A percentile compares a stretch with the other conserved stretches of the same genome.
phyloP scores from a whole-genome alignment of 805 yeast genomes.

The Hanseniaspora singularis region DNA sequence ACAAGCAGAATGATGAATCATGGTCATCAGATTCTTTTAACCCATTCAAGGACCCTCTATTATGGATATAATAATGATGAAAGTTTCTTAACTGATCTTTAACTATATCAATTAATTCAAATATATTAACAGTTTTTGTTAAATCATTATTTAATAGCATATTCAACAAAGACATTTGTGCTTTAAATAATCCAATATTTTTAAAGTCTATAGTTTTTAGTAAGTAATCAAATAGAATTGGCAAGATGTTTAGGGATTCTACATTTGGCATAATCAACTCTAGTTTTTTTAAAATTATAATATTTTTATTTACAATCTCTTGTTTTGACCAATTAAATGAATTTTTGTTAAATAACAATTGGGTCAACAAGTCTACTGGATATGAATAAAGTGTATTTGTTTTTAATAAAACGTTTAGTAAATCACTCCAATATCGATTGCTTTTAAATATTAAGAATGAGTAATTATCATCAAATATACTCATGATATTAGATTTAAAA shows the following conservation, averaged over 20 bases:
- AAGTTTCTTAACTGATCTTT: not conserved
- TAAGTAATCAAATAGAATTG: not conserved
- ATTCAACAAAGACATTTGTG: constrained; percentile 1
- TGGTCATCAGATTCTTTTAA: not conserved
- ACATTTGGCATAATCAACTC: not conserved
- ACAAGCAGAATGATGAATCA: constrained; percentile 2
- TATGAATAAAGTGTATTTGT: not conserved
- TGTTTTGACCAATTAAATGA: constrained; percentile 13
- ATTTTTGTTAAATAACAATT: constrained; percentile 4
- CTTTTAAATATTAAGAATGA: not conserved
- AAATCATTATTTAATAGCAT: not conserved
- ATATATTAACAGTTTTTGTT: not conserved
- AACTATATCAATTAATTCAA: constrained; percentile 4
- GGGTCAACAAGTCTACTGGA: not conserved
- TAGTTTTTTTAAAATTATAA: not conserved
- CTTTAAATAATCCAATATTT: not conserved
- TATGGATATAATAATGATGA: constrained; percentile 13
- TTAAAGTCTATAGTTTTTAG: constrained; percentile 4
- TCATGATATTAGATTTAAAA: not conserved
- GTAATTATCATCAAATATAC: not conserved
- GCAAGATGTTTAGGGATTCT: not conserved
- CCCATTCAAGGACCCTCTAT: not conserved
- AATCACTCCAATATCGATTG: not conserved
- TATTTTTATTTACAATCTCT: constrained; percentile 1
- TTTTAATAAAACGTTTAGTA: not conserved